Conservation (phyloP, 2,329 filamentous ascomycete genomes). For the Leptosphaerulina australis region DNA sequence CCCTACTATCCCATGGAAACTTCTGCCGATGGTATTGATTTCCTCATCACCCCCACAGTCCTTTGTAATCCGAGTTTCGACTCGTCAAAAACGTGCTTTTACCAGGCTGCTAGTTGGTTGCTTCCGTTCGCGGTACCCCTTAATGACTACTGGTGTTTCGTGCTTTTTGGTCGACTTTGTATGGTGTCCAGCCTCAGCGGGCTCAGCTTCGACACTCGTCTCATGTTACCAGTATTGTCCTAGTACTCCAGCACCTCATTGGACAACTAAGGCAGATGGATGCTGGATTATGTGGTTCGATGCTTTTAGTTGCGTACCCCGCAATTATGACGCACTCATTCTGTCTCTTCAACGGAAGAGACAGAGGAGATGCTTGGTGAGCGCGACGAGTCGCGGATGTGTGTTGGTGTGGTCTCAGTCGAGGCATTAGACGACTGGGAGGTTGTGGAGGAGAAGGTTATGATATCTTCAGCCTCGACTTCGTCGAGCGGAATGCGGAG, state of each 20-base stretch:
- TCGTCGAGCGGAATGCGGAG: conserved; percentile 44
- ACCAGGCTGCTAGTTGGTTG: conserved; percentile 4
- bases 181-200: conserved; percentile 5
- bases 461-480: conserved; percentile 27
- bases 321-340: conserved; percentile 10
- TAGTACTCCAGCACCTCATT: conserved; percentile 15
- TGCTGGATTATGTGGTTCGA: conserved; percentile 2
- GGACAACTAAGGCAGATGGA: conserved; percentile 4
- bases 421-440: conserved; percentile 25
- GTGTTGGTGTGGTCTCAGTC: conserved; percentile 20
- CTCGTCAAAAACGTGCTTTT: conserved; percentile 13
- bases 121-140: conserved; percentile 12
- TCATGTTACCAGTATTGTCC: conserved; percentile 6
- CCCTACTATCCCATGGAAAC: background rate
- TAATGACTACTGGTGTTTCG: background rate
- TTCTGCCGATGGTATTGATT: conserved; percentile 9
- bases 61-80: conserved; percentile 15
- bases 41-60: background rate
- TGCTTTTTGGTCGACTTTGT: conserved; percentile 8
- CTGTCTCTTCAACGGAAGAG: conserved; percentile 25
- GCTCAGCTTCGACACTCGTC: conserved; percentile 1
- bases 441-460: conserved; percentile 15
- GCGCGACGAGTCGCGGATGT: conserved; percentile 33
- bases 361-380: conserved; percentile 38
- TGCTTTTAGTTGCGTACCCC: conserved; percentile 11